Base-by-base conservation (phyloP, 2,329 filamentous ascomycete genomes). In the Knufia petricola region DNA sequence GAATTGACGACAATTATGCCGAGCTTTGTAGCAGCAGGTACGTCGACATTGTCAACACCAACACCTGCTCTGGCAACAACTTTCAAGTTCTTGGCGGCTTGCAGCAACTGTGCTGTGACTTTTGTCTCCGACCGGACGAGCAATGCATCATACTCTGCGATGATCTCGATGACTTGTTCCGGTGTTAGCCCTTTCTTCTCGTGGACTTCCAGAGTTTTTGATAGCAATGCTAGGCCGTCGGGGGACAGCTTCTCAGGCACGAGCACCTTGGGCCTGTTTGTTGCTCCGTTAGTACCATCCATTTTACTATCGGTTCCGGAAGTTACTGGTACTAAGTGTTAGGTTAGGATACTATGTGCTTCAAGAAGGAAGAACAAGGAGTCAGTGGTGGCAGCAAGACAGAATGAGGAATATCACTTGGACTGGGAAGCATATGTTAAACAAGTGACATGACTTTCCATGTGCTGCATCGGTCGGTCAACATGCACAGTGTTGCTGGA, bases 81-180 rank as follows among this genome's bases (percentile, higher is more conserved):
- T 55, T 84, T 82, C 45, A 90, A 73, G 51, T 79, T 83, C 56
- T 72, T 77, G 8, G 78, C 85, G 1, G 81, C 81, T 10, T 70
- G 66, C 10, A 90, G 72, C 1, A 90, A 72, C 2, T 75, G 69
- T 0, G 82, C 75, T 0, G 82, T 89, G 51, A 90, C 85, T 60
- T 88, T 84, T 1, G 85, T 90, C 66, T 88, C 85, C 31, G 85
- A 89, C 2, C 85, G 81, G 34, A 90, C 81, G 52, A 90, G 85
- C 45, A 90, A 73, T 17, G 82, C 86, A 41, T 88, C 78, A 63
- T 89, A 89, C 19, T 75, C 69, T 0, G 79, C 76, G 50, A 90
- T 87, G 50, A 82, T 73, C n/a, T 68, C 56, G 36, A 81, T 65
- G 17, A 90, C 73, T 55, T 87, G 77, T 1, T 79, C 71, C 0